phyloP scores from a whole-genome alignment of 495 filamentous ascomycete species.

The Aspergillus indologenus region DNA sequence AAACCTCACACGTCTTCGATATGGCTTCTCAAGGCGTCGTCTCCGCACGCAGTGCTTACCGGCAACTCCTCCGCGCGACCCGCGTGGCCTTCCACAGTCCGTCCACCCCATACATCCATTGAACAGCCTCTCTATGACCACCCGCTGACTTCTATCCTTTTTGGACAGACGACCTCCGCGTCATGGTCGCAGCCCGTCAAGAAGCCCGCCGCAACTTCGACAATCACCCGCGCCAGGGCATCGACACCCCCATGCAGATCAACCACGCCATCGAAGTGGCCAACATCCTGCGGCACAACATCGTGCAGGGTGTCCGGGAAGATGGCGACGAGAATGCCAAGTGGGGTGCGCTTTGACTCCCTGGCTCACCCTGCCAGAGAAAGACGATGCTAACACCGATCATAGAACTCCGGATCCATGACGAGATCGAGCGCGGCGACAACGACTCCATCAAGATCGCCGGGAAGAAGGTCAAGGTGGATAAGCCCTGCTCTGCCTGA shows the following conservation, averaged over 20 bases:
- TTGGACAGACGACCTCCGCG: slow-evolving; percentile 61
- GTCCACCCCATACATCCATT: slow-evolving; percentile 10
- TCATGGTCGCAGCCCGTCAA: slow-evolving; percentile 65
- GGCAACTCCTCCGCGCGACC: slow-evolving; percentile 77
- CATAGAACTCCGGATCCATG: slow-evolving; percentile 79
- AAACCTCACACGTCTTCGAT: not conserved
- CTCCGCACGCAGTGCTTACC: slow-evolving; percentile 76
- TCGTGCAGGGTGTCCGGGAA: slow-evolving; percentile 75
- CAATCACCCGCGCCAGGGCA: slow-evolving; percentile 53
- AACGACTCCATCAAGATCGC: slow-evolving; percentile 78
- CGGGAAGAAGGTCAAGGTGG: slow-evolving; percentile 42
- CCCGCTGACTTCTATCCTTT: slow-evolving; percentile 1
- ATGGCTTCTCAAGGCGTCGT: slow-evolving; percentile 28
- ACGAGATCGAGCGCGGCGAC: slow-evolving; percentile 86
- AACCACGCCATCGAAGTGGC: slow-evolving; percentile 82
- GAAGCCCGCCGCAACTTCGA: slow-evolving; percentile 72
- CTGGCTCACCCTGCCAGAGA: not conserved
- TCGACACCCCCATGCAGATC: slow-evolving; percentile 55
- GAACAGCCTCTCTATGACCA: not conserved
- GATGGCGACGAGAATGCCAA: slow-evolving; percentile 50
- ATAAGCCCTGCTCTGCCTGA: slow-evolving; percentile 44
- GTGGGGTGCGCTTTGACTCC: slow-evolving; percentile 56
- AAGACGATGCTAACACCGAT: not conserved
- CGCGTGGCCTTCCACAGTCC: slow-evolving; percentile 80
- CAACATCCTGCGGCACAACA: slow-evolving; percentile 72